Evolutionary conservation across 2,329 filamentous ascomycete species (phyloP), one percentile per base, ranked within the genome.

Genomic region (Ophiocordyceps polyrhachis-furcata): DNA sequence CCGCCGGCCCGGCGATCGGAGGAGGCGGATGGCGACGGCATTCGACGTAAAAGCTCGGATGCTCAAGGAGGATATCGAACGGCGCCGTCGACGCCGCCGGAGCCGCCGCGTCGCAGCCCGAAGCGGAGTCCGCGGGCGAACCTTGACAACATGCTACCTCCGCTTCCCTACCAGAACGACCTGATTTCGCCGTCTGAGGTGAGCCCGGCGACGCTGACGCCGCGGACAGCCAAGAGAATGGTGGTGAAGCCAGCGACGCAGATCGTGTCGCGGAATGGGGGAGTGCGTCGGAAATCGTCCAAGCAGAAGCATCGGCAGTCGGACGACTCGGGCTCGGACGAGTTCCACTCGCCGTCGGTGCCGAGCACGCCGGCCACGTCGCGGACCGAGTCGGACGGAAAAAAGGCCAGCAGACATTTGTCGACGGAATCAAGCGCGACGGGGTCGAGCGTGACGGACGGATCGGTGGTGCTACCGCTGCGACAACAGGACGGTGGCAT

Each of bases 281-380:
- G 12, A 5, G 21, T 19, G 19, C 40, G 20, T 3, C 19, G 38
- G 3, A 41, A 25, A 15, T 41, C 38, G 20, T 41, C 38, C 2
- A 44, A 38, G 13, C 13, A 17, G n/a, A 48, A 47, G 2, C 53
- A 51, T 4, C 60, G 59, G 45, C 62, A 60, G 2, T 61, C 60
- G 1, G 61, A 64, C 1, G 60, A 61, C 8, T 63, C 62, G 4
- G 60, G 58, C 43, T 63, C 59, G 1, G 64, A 66, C 4, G 62
- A 59, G 5, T 54, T 61, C 13, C 60, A 58, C 17, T 60, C 62
- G 6, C 45, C 56, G 0, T 61, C 62, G 1, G 51, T 51, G 8
- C 53, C 58, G 17, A 62, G 62, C 45, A 67, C 64, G 5, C 64
- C 64, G 0, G 56, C 63, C 44, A 62, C 60, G 0, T 65, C 64